These are phyloP conservation scores for Hypoxylon crocopeplum DNA, from an alignment of 495 filamentous ascomycete genomes.

Conservation along the genomic window DNA sequence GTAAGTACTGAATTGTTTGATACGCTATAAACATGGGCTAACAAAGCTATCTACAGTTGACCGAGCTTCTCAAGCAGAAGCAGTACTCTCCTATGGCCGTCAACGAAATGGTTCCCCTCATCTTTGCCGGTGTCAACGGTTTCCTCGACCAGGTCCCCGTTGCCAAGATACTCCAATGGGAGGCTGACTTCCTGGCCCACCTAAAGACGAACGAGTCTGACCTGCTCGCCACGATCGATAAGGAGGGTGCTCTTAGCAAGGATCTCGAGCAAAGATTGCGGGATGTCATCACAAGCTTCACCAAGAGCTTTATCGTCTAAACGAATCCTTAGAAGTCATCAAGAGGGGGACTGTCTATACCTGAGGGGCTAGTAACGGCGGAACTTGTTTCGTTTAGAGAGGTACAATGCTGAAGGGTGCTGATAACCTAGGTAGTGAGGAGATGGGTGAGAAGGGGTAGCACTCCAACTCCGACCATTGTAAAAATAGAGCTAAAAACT, in stretches of 20 bases:
- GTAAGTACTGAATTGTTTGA: slow-evolving; percentile 57
- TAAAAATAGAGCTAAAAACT: slow-evolving; percentile 53
- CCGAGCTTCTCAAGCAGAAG: slow-evolving; percentile 99
- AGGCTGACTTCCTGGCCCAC: slow-evolving; percentile 90
- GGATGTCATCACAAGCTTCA: slow-evolving; percentile 81
- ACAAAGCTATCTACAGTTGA: slow-evolving; percentile 60
- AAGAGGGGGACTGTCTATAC: slow-evolving; percentile 57
- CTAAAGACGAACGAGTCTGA: slow-evolving; percentile 88
- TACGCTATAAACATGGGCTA: slow-evolving; percentile 33
- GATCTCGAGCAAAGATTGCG: slow-evolving; percentile 88
- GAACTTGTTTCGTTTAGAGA: slow-evolving; percentile 54
- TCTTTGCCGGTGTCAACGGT: slow-evolving; percentile 99
- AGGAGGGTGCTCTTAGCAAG: slow-evolving; percentile 96
- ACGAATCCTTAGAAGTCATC: slow-evolving; percentile 39
- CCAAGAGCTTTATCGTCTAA: slow-evolving; percentile 82
- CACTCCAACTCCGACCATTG: slow-evolving; percentile 51
- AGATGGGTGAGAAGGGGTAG: slow-evolving; percentile 47
- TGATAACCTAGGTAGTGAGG: slow-evolving; percentile 48
- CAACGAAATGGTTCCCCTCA: slow-evolving; percentile 99
- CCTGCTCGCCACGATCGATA: slow-evolving; percentile 85
- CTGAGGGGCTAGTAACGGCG: slow-evolving; percentile 43
- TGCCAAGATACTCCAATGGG: slow-evolving; percentile 85
- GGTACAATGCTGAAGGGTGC: slow-evolving; percentile 48
- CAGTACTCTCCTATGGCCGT: slow-evolving; percentile 99
- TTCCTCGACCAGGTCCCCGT: slow-evolving; percentile 87